Percentiles rank a stretch among this genome's conserved stretches.
These are phyloP conservation scores for Trametes cingulata DNA, from an alignment of 768 basidiomycete genomes.

Conservation along the genomic window DNA sequence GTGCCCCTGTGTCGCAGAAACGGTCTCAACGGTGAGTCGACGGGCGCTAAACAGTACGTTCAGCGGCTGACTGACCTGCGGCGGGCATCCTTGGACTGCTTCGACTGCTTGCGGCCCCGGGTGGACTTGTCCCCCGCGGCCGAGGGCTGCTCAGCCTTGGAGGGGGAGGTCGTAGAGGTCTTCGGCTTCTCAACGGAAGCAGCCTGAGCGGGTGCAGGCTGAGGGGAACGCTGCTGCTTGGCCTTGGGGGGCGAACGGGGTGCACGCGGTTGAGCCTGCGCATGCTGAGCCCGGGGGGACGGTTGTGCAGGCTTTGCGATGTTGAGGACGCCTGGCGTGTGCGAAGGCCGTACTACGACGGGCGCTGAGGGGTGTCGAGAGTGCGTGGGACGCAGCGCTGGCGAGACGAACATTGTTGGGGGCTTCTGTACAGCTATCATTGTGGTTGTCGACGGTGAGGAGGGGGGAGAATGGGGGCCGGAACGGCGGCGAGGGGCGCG, in stretches of 20 bases:
- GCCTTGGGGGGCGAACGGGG: conserved; percentile 40
- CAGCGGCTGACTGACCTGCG: conserved; percentile 38
- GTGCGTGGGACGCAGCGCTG: conserved; percentile 41
- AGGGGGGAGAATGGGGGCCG: conserved; percentile 22
- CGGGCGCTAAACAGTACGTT: conserved; percentile 33
- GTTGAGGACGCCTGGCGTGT: conserved; percentile 71
- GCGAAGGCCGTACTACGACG: conserved; percentile 67
- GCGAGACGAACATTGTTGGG: conserved; percentile 32
- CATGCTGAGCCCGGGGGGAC: conserved; percentile 38
- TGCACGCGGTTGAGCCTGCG: conserved; percentile 37
- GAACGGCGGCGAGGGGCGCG: conserved; percentile 28
- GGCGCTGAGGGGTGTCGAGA: conserved; percentile 72
- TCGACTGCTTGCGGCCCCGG: conserved; percentile 38
- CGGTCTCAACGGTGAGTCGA: conserved; percentile 12
- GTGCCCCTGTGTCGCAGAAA: conserved; percentile 40
- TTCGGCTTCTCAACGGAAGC: conserved; percentile 33
- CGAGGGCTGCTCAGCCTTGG: conserved; percentile 21
- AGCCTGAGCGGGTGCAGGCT: conserved; percentile 30
- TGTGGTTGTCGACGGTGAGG: conserved; percentile 12
- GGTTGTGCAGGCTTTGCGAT: conserved; percentile 56
- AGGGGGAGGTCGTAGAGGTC: conserved; percentile 21
- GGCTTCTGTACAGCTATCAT: conserved; percentile 49
- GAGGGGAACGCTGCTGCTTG: conserved; percentile 34
- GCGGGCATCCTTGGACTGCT: conserved; percentile 41
- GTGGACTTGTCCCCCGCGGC: conserved; percentile 31